These are phyloP conservation scores for Triticum timopheevii DNA, from an alignment of 176 grass and related monocot genomes.

Conservation along the genomic window DNA sequence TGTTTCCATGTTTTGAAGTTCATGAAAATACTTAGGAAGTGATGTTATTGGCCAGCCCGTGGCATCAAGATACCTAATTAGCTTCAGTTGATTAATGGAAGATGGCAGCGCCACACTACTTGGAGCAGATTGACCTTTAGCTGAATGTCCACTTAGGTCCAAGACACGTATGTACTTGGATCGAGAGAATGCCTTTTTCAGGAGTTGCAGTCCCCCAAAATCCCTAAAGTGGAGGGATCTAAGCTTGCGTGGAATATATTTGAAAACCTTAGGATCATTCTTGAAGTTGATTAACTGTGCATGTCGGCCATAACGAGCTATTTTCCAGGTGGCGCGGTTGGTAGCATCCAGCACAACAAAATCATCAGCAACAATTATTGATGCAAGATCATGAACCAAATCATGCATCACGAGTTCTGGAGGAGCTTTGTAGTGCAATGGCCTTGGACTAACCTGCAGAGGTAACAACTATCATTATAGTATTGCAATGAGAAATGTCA, in stretches of 20 bases:
- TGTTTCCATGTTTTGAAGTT: constrained; percentile 30
- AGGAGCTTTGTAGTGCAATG: too few relatives aligned
- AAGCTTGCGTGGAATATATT: too few relatives aligned
- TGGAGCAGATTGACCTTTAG: neutral
- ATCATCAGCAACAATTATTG: too few relatives aligned
- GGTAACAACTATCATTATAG: too few relatives aligned
- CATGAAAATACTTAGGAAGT: neutral
- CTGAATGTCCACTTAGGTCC: constrained; percentile 31
- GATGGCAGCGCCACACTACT: neutral
- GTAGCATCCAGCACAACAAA: neutral
- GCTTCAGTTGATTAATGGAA: constrained; percentile 11
- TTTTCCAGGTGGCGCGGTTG: neutral
- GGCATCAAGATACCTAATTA: constrained; percentile 38
- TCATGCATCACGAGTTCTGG: too few relatives aligned
- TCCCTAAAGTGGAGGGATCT: neutral
- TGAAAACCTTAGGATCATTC: too few relatives aligned
- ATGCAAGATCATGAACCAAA: too few relatives aligned
- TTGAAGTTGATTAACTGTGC: too few relatives aligned
- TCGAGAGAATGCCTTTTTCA: neutral
- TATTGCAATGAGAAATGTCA: too few relatives aligned
- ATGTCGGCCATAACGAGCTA: constrained; percentile 7
- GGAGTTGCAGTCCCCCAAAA: neutral
- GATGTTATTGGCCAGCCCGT: neutral
- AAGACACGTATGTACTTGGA: constrained; percentile 39
- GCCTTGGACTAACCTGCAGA: too few relatives aligned